Base-by-base conservation (phyloP, 164 flowering plant genomes). In the Nymphaea thermarum region DNA sequence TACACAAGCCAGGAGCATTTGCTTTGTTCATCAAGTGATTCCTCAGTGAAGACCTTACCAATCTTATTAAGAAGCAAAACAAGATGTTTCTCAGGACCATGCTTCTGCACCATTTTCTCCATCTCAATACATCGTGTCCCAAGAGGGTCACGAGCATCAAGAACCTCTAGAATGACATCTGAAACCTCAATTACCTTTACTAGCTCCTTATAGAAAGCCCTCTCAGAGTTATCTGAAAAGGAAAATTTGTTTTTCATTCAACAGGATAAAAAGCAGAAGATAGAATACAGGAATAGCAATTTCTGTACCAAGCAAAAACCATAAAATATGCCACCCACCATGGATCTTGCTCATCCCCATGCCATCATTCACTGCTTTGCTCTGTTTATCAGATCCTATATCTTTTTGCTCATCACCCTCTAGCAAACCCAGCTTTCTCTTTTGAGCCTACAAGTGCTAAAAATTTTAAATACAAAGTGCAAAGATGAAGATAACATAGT, bases 61-160 rank as follows among this genome's bases (percentile, higher is more conserved):
- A 95, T 95, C 82, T 95, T 95, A 70, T 95, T 95, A 16, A 95
- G 82, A 64, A 95, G 85, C 77, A 95, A 77, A 5, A 95, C 98
- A 44, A 95, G 87, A 72, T 77, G 91, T 84, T 95, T 95, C n/a
- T 89, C 81, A 65, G 92, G 86, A 55, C 94, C 96, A 0, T 86
- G 57, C 69, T 79, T 86, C 75, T 80, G 55, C 73, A 90, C 97
- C 97, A 92, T 83, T 82, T 83, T 92, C 75, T 95, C 99, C 91
- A 92, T 85, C 71, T 92, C 98, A 66, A 79, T 70, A 79, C 99
- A 94, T 6, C 98, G 91, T 3, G 96, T 86, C 42, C 99, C 99
- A 47, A 94, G 85, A 45, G 99, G 98, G 77, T 94, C 99, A 6
- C 99, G 85, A 60, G 98, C 98, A 90, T 94, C 99, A 71, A 94